phyloP scores from a whole-genome alignment of 331 rosid species.

The Acacia concinna region DNA sequence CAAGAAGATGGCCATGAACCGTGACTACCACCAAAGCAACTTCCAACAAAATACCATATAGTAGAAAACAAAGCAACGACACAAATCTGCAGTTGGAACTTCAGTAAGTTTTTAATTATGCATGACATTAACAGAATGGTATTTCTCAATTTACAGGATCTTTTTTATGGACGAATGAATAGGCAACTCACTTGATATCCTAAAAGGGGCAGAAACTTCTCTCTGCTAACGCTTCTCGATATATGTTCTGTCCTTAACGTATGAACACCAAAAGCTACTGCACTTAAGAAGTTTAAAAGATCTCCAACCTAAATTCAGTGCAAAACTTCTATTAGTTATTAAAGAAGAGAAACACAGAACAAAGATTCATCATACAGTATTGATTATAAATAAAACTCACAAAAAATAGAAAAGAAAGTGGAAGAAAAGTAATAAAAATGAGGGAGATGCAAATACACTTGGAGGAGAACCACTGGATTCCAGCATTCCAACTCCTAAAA shows the following conservation, averaged over 20 bases:
- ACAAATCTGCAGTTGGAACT: slow-evolving; percentile 47
- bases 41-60: slow-evolving; percentile 59
- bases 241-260: slow-evolving; percentile 76
- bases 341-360: background rate
- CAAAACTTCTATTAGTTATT: background rate
- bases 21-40: slow-evolving; percentile 42
- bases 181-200: slow-evolving; percentile 65
- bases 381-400: background rate
- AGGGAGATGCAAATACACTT: slow-evolving; percentile 40
- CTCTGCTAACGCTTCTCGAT: slow-evolving; percentile 59
- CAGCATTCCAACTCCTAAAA: slow-evolving; percentile 72
- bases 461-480: slow-evolving; percentile 82
- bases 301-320: slow-evolving; percentile 61
- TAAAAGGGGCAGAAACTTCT: slow-evolving; percentile 64
- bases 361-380: background rate
- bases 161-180: background rate
- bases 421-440: background rate
- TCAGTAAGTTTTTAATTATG: background rate
- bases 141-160: background rate
- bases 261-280: slow-evolving; percentile 72
- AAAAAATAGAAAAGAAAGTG: background rate
- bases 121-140: slow-evolving; percentile 7
- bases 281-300: slow-evolving; percentile 66
- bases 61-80: slow-evolving; percentile 57
- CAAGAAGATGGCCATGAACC: slow-evolving; percentile 46